These are phyloP conservation scores for Hondaea fermentalgiana DNA, from an alignment of 108 stramenopile species.

Conservation along the genomic window DNA sequence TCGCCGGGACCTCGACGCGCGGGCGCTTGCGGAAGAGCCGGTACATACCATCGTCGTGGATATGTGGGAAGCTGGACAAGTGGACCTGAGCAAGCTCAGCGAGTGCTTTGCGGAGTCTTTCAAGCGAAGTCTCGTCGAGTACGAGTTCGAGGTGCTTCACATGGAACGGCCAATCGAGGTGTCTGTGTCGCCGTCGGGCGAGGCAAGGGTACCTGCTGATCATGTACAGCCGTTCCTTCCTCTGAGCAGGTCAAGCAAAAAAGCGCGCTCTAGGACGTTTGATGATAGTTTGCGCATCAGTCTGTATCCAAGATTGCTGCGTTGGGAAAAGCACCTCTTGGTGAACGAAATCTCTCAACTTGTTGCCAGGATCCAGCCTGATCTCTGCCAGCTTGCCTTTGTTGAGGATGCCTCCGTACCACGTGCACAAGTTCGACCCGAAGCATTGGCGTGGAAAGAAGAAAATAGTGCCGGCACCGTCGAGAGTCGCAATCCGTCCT, in stretches of 20 bases:
- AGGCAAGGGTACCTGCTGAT: neutral
- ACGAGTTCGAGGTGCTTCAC: neutral
- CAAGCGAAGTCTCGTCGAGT: neutral
- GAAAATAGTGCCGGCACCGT: neutral
- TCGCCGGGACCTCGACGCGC: neutral
- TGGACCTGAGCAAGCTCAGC: neutral
- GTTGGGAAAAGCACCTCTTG: neutral
- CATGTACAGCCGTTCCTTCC: neutral
- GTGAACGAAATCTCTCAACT: neutral
- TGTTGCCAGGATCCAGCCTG: neutral
- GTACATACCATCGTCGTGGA: neutral
- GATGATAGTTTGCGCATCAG: neutral
- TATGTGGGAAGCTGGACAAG: neutral
- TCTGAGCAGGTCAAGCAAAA: neutral
- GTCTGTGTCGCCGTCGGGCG: neutral
- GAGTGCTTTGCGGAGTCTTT: neutral
- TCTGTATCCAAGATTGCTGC: neutral
- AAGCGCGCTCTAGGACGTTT: neutral
- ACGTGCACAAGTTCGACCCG: neutral
- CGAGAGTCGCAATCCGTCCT: neutral
- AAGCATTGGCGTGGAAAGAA: neutral
- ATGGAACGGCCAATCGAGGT: neutral
- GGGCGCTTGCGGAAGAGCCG: neutral
- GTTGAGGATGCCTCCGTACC: neutral
- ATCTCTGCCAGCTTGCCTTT: slow-evolving; percentile 1